phyloP scores from a whole-genome alignment of 306 rosid genomes.

The Heteromeles arbutifolia region DNA sequence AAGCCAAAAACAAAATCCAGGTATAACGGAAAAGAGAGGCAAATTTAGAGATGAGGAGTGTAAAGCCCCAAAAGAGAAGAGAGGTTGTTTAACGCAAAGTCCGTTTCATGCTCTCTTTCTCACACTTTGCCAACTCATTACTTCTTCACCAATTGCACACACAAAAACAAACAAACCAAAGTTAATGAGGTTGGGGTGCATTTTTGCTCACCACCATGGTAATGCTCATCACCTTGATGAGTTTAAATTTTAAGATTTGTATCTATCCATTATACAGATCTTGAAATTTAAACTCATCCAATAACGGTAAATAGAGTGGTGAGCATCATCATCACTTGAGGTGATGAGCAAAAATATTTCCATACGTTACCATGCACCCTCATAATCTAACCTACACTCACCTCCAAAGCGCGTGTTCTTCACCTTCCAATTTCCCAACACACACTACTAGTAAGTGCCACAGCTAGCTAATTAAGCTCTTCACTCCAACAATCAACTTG shows the following conservation, averaged over 20 bases:
- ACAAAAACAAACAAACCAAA: not conserved
- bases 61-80: slow-evolving; percentile 13
- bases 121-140: slow-evolving; percentile 69
- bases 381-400: not conserved
- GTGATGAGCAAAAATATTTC: too few relatives aligned
- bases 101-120: slow-evolving; percentile 92
- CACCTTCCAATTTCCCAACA: not conserved
- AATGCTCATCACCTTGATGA: too few relatives aligned
- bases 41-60: slow-evolving; percentile 48
- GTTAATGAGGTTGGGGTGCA: not conserved
- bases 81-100: slow-evolving; percentile 32
- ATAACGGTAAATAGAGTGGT: too few relatives aligned
- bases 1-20: slow-evolving; percentile 27
- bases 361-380: not conserved
- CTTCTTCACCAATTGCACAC: slow-evolving; percentile 10
- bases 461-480: not conserved
- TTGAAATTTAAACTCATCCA: too few relatives aligned
- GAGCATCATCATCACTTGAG: too few relatives aligned
- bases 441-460: not conserved
- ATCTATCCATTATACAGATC: too few relatives aligned
- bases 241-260: too few relatives aligned
- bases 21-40: slow-evolving; percentile 51
- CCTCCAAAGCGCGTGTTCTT: not conserved
- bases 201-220: too few relatives aligned
- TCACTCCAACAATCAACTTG: slow-evolving; percentile 1